phyloP scores from a whole-genome alignment of 108 stramenopile species.

The Cylindrotheca fusiformis region DNA sequence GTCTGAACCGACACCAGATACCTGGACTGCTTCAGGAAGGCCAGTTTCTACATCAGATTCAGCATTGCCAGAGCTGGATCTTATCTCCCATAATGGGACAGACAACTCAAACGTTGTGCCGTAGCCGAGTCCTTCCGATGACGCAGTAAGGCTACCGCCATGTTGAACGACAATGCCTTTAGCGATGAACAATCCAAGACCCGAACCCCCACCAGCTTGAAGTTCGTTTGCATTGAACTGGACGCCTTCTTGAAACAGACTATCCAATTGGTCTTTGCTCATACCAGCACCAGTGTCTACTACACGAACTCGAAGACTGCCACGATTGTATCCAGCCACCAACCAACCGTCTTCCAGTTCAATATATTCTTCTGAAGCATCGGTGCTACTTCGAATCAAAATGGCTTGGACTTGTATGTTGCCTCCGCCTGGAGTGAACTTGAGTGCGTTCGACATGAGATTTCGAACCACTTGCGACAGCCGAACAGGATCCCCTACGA shows the following conservation, averaged over 20 bases:
- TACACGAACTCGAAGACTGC: conserved; percentile 27
- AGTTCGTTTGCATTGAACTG: conserved; percentile 55
- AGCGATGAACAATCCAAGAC: conserved; percentile 43
- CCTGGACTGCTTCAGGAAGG: background rate
- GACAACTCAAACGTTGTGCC: conserved; percentile 28
- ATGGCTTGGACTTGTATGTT: conserved; percentile 2
- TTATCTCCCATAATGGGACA: conserved; percentile 14
- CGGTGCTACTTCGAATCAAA: background rate
- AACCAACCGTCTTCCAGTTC: conserved; percentile 17
- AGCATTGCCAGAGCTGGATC: background rate
- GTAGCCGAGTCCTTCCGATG: conserved; percentile 41
- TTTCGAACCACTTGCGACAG: conserved; percentile 25
- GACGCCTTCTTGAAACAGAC: conserved; percentile 37
- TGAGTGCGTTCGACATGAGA: conserved; percentile 26
- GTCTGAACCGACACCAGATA: too few relatives aligned
- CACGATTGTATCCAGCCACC: conserved; percentile 6
- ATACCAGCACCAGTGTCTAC: conserved; percentile 50
- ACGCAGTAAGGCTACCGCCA: conserved; percentile 29
- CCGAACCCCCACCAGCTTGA: conserved; percentile 51
- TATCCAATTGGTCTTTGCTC: conserved; percentile 24
- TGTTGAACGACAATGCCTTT: conserved; percentile 48
- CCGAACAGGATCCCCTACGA: conserved; percentile 19
- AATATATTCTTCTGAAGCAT: background rate
- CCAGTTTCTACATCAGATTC: background rate
- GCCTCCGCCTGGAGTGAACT: conserved; percentile 21